Evolutionary conservation across 2,329 filamentous ascomycete genomes (phyloP).

Genomic region (Pseudogymnoascus sp.): DNA sequence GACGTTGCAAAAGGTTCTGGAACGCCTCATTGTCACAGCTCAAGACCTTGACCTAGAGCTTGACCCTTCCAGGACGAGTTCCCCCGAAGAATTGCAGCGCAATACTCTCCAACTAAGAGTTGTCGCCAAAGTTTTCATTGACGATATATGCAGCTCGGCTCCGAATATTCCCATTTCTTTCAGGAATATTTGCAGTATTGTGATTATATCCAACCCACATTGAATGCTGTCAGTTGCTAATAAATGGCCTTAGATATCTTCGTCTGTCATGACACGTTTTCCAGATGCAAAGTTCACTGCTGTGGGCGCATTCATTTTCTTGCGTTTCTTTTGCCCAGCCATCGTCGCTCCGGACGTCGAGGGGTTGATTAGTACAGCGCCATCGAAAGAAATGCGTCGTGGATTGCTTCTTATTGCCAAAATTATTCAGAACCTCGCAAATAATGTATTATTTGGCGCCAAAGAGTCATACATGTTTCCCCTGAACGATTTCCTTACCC

Average conservation of each 20-base stretch:
- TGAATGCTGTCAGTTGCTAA: conserved; percentile 9
- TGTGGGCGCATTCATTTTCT: conserved; percentile 63
- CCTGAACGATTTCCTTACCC: conserved; percentile 59
- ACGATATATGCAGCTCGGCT: conserved; percentile 59
- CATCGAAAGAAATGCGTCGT: conserved; percentile 62
- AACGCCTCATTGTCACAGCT: conserved; percentile 58
- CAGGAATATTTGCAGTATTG: conserved; percentile 59
- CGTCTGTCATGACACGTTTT: conserved; percentile 56
- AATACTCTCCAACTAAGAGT: conserved; percentile 60
- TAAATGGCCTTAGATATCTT: conserved; percentile 42
- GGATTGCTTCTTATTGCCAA: conserved; percentile 63
- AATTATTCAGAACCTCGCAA: conserved; percentile 63
- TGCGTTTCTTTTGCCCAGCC: conserved; percentile 65
- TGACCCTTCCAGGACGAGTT: conserved; percentile 54
- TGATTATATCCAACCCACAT: conserved; percentile 31
- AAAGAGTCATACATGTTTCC: conserved; percentile 69
- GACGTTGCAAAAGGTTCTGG: conserved; percentile 60
- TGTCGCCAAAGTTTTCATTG: conserved; percentile 64
- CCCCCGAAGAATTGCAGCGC: conserved; percentile 55
- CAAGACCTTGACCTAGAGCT: conserved; percentile 62
- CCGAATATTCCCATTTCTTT: conserved; percentile 56
- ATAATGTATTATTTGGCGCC: conserved; percentile 64
- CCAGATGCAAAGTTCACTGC: conserved; percentile 65
- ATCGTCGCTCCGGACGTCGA: conserved; percentile 64
- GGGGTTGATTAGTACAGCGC: conserved; percentile 52